Percentiles rank a stretch among this genome's conserved stretches.
phyloP scores from a whole-genome alignment of 176 grass and related monocot species.

The Ensete ventricosum region DNA sequence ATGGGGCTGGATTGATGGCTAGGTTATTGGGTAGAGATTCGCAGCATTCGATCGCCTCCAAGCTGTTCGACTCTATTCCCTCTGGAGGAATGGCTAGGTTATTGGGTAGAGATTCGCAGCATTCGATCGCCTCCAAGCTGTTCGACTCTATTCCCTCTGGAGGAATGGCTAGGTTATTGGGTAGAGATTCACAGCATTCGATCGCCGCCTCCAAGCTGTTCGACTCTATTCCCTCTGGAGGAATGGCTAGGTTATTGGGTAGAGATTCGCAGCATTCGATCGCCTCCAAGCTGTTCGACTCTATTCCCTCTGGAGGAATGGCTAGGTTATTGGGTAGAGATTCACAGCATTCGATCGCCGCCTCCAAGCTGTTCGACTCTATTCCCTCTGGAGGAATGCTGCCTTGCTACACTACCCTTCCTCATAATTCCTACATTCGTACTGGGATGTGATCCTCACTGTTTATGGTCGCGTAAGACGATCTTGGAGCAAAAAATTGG shows the following conservation, averaged over 20 bases:
- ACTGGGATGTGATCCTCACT: slow-evolving; percentile 66
- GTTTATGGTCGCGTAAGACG: slow-evolving; percentile 64
- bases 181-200: slow-evolving; percentile 29
- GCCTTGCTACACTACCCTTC: slow-evolving; percentile 64
- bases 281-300: slow-evolving; percentile 53
- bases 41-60: slow-evolving; percentile 31
- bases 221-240: slow-evolving; percentile 59
- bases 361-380: slow-evolving; percentile 60
- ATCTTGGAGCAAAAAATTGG: slow-evolving; percentile 61
- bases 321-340: slow-evolving; percentile 39
- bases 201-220: slow-evolving; percentile 54
- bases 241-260: slow-evolving; percentile 46
- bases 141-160: slow-evolving; percentile 68
- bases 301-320: no score
- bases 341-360: slow-evolving; percentile 31
- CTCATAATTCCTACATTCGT: slow-evolving; percentile 45
- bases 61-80: slow-evolving; percentile 62
- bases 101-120: slow-evolving; percentile 33
- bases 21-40: slow-evolving; percentile 40
- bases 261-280: slow-evolving; percentile 31
- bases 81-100: slow-evolving; percentile 34
- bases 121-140: slow-evolving; percentile 40
- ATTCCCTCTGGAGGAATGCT: slow-evolving; percentile 34
- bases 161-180: slow-evolving; percentile 49
- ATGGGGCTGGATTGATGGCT: slow-evolving; percentile 49